Evolutionary conservation across 208 protist species (phyloP), one percentile per base, ranked within the genome.

Genomic region (Polymyxa betae): DNA sequence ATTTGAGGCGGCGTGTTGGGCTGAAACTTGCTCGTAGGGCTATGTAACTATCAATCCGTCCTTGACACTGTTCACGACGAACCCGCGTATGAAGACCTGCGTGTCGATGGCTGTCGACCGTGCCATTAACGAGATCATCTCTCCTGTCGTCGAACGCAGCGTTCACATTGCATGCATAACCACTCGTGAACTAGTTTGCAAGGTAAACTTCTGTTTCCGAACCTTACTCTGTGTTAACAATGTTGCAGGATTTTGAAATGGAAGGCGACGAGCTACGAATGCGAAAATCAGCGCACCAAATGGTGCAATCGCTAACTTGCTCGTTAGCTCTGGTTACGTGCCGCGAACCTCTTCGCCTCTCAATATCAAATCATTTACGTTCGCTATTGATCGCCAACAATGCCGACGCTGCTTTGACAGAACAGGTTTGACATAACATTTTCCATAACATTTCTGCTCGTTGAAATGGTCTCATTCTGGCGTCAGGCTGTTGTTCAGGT

Each of bases 121-220:
- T 12, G 94, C 97, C 0, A 96, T 98, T 49, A 90, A 96, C 38
- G 97, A 82, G 32, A 89, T 60, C 38, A 90, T 90, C 29, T 88
- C 32, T 46, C 94, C 94, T 24, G 95, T 98, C 32, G 96, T 98
- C 35, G 96, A 98, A 72, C 96, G 98, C 45, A 96, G 95, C 0
- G 95, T 96, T 29, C 95, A 95, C 0, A 98, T 99, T 89, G 95
- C 96, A 20, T 96, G 95, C 44, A 95, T 97, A 41, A 98, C 98
- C 41, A 96, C 98, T 10, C 93, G 93, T 82, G 95, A 97, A 72
- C 93, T 99, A 32, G 92, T 98, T 1, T 54, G 95, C 64, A 99
- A 99, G 94, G 98, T 99, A 93, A 99, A 98, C 94, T 94, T 96
- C 0, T 92, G 24, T 60, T 60, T 60, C 12, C 5, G 24, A 5